Conservation (phyloP, 768 basidiomycete genomes). For the Termitomyces sp. region DNA sequence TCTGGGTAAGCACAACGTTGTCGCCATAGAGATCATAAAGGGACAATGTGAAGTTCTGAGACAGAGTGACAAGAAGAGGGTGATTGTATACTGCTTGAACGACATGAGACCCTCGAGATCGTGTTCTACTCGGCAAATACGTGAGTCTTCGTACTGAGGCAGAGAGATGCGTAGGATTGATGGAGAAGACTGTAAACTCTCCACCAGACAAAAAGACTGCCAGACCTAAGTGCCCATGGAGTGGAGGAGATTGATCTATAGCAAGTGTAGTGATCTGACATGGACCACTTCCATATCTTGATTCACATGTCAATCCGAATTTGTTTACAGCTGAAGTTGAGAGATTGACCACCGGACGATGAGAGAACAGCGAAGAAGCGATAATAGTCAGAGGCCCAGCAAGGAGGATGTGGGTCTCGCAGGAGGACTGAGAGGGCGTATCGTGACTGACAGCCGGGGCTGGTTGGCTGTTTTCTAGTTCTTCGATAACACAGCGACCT, state of each 20-base stretch:
- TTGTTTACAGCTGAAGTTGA: slow-evolving; percentile 24
- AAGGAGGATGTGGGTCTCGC: slow-evolving; percentile 42
- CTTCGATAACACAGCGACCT: slow-evolving; percentile 63
- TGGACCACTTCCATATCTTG: slow-evolving; percentile 21
- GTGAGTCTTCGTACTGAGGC: slow-evolving; percentile 36
- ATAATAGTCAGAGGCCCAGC: slow-evolving; percentile 56
- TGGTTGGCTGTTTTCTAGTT: slow-evolving; percentile 16
- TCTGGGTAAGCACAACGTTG: slow-evolving; percentile 51
- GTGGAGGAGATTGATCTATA: slow-evolving; percentile 67
- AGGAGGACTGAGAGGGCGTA: slow-evolving; percentile 4
- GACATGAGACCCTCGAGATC: slow-evolving; percentile 37
- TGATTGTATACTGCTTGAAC: slow-evolving; percentile 72
- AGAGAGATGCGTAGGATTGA: slow-evolving; percentile 40
- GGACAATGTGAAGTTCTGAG: slow-evolving; percentile 59
- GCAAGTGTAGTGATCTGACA: slow-evolving; percentile 58
- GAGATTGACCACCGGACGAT: slow-evolving; percentile 31
- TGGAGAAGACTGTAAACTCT: slow-evolving; percentile 54
- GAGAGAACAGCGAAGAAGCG: slow-evolving; percentile 38
- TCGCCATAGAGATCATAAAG: slow-evolving; percentile 64
- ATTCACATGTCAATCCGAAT: slow-evolving; percentile 39
- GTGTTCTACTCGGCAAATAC: slow-evolving; percentile 40
- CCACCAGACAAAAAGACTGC: slow-evolving; percentile 63
- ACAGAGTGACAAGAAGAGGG: slow-evolving; percentile 69
- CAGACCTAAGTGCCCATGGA: slow-evolving; percentile 37
- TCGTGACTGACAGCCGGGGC: background rate